These are phyloP conservation scores for Arthrinium phaeospermum DNA, from an alignment of 2,329 filamentous ascomycete species.

Conservation along the genomic window DNA sequence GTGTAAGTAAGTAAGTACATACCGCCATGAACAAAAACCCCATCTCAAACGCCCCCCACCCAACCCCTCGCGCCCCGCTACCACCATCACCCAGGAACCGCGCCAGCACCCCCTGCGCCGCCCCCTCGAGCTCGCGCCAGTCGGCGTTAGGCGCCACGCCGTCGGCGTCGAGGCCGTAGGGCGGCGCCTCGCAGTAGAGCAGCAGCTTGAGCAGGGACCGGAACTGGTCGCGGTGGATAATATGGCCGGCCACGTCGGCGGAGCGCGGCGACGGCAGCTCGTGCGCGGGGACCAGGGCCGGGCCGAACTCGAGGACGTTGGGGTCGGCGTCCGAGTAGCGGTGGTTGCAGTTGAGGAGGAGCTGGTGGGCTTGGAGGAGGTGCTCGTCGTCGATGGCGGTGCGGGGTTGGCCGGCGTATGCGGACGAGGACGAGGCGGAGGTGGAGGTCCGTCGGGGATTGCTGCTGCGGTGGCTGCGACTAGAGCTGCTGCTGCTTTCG, in stretches of 20 bases:
- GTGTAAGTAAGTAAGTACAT: too few species aligned
- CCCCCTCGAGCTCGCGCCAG: not conserved
- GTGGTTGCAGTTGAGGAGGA: conserved; percentile 13
- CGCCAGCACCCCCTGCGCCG: not conserved
- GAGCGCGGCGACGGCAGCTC: conserved; percentile 5
- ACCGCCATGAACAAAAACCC: not conserved
- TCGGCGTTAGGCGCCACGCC: not conserved
- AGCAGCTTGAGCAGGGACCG: conserved; percentile 10
- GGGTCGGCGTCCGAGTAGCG: not conserved
- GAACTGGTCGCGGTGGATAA: conserved; percentile 8
- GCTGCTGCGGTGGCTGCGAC: not conserved
- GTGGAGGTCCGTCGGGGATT: not conserved
- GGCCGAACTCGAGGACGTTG: not conserved
- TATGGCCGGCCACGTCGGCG: not conserved
- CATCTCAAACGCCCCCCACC: not conserved
- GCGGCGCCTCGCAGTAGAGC: not conserved
- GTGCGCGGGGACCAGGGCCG: not conserved
- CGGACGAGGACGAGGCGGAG: not conserved
- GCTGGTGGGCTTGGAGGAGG: conserved; percentile 1
- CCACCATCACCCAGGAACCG: not conserved
- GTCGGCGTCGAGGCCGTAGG: conserved; percentile 5
- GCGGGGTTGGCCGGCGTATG: not conserved
- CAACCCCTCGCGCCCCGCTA: not conserved
- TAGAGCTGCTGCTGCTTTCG: not conserved
- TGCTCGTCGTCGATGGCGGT: not conserved